phyloP scores from a whole-genome alignment of 75 land plant species.

The Cunninghamia lanceolata region DNA sequence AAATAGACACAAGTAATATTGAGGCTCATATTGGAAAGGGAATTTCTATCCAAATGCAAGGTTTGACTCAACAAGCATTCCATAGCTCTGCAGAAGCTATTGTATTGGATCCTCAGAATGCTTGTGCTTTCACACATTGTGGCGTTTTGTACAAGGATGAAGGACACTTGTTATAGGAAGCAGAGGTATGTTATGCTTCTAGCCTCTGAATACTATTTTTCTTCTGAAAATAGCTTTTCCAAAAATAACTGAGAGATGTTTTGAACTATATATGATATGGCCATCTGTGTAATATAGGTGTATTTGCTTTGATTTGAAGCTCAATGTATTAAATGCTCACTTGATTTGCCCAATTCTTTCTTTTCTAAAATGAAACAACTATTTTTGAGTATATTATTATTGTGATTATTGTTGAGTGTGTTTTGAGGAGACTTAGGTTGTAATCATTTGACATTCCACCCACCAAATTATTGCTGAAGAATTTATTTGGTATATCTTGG shows the following conservation, averaged over 20 bases:
- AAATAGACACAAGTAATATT: constrained; percentile 64
- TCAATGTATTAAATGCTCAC: not conserved
- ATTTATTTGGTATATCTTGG: not conserved
- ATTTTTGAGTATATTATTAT: not conserved
- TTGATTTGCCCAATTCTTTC: not conserved
- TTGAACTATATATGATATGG: not conserved
- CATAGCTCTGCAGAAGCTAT: constrained; percentile 80
- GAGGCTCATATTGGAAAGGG: constrained; percentile 96
- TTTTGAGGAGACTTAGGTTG: not conserved
- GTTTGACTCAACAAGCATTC: constrained; percentile 56
- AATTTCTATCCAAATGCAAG: constrained; percentile 90
- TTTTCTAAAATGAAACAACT: not conserved
- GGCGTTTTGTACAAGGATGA: constrained; percentile 94
- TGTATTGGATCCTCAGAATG: constrained; percentile 79
- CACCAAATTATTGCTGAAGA: not conserved
- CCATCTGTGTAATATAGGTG: too few relatives aligned
- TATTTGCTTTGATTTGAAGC: not conserved
- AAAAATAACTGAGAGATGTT: not conserved
- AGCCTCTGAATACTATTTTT: not conserved
- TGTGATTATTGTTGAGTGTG: not conserved
- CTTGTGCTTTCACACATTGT: constrained; percentile 92
- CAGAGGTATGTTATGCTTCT: constrained; percentile 69
- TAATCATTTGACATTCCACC: not conserved
- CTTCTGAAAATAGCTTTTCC: not conserved
- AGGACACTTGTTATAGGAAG: constrained; percentile 86